Percentiles rank a stretch among this genome's conserved stretches.
phyloP scores from a whole-genome alignment of 768 basidiomycete species.

The Xerocomus spinulosus region DNA sequence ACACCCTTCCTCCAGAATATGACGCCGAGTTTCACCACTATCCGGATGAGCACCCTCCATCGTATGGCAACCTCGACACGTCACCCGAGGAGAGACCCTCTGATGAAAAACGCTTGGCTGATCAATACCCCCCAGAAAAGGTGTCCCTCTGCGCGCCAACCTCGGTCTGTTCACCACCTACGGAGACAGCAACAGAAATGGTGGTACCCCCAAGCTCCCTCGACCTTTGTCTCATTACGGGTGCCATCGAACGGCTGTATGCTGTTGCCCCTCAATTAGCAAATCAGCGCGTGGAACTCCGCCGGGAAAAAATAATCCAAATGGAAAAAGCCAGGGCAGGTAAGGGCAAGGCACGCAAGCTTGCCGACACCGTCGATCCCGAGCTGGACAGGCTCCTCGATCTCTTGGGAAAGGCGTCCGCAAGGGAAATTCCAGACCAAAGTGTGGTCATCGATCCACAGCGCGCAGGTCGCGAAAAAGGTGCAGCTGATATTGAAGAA shows the following conservation, averaged over 20 bases:
- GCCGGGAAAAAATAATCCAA: slow-evolving; percentile 61
- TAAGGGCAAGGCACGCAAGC: slow-evolving; percentile 44
- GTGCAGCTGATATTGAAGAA: slow-evolving; percentile 52
- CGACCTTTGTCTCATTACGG: slow-evolving; percentile 83
- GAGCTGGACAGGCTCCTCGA: slow-evolving; percentile 74
- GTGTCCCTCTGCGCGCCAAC: slow-evolving; percentile 1
- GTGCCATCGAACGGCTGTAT: slow-evolving; percentile 88
- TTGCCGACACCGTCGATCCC: slow-evolving; percentile 25
- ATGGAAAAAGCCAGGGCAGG: slow-evolving; percentile 66
- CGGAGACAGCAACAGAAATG: slow-evolving; percentile 1
- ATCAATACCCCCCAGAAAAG: slow-evolving; percentile 24
- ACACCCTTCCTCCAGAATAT: slow-evolving; percentile 53
- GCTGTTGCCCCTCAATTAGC: slow-evolving; percentile 81
- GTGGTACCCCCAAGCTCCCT: no score
- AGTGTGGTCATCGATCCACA: slow-evolving; percentile 62
- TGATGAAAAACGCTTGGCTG: slow-evolving; percentile 8
- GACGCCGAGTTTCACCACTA: slow-evolving; percentile 28
- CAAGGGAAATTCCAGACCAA: slow-evolving; percentile 64
- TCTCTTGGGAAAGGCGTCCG: slow-evolving; percentile 65
- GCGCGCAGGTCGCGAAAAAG: slow-evolving; percentile 50
- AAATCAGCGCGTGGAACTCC: slow-evolving; percentile 91
- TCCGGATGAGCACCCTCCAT: slow-evolving; percentile 23
- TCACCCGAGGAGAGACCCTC: slow-evolving; percentile 6
- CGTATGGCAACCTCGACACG: slow-evolving; percentile 12
- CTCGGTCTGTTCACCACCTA: background rate